These are phyloP conservation scores for Phytophthora podocarpi DNA, from an alignment of 352 stramenopile genomes.

Conservation along the genomic window DNA sequence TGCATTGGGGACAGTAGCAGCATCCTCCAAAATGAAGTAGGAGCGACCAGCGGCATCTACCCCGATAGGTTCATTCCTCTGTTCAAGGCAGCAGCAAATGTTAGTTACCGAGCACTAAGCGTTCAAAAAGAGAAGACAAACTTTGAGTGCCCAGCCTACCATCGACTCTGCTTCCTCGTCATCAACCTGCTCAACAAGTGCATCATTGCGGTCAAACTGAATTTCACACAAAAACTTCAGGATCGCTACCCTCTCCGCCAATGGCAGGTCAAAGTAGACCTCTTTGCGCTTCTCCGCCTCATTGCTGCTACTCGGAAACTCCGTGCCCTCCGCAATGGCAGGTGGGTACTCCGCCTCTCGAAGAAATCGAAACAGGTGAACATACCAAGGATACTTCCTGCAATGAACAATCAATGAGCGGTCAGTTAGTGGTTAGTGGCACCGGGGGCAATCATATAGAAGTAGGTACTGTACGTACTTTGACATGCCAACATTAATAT, in stretches of 20 bases:
- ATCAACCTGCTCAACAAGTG: constrained; percentile 59
- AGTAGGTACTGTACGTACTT: constrained; percentile 41
- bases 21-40: constrained; percentile 73
- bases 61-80: constrained; percentile 59
- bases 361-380: constrained; percentile 55
- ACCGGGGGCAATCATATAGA: neutral
- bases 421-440: constrained; percentile 2
- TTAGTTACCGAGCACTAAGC: too few relatives aligned
- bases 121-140: neutral
- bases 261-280: constrained; percentile 53
- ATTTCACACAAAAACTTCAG: constrained; percentile 69
- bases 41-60: constrained; percentile 47
- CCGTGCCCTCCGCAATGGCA: constrained; percentile 15
- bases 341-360: constrained; percentile 35
- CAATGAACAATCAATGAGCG: neutral
- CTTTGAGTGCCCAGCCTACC: constrained; percentile 14
- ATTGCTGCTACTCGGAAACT: constrained; percentile 23
- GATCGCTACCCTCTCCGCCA: constrained; percentile 49
- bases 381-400: constrained; percentile 55
- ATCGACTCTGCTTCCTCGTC: constrained; percentile 56
- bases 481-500: constrained; percentile 46
- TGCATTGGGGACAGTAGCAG: constrained; percentile 53
- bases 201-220: constrained; percentile 71
- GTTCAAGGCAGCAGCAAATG: constrained; percentile 9
- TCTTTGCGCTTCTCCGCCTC: constrained; percentile 29